Base-by-base conservation (phyloP, 805 yeast species). In the Ascoidea rubescens region DNA sequence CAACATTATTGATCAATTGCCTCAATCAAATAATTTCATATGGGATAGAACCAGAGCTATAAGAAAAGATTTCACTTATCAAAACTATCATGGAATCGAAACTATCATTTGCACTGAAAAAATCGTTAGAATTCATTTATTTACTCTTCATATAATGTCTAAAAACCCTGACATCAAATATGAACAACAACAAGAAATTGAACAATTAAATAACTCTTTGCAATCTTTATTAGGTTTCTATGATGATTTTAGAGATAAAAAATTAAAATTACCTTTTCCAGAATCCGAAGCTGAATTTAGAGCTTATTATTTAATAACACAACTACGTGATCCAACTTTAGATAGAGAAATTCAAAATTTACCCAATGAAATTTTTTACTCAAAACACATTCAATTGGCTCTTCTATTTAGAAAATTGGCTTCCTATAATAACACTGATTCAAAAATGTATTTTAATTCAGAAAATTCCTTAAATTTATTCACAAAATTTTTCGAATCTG, bases 31-130 rank as follows among this genome's bases (percentile, higher is more conserved):
- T 60, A 78, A 96, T 0, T 91, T 93, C 59, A 67, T 93, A 6
- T 95, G 99, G 99, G 98, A 93, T 66, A 76, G 99, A 66, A 93
- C 97, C 21, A 76, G 99, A 58, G 88, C 97, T 0, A 90, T 93
- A 47, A 76, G 99, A 62, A 98, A 93, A 65, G 99, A 93, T 65
- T 93, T 93, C 66, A 90, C 97, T 0, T 90, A 87, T 62, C 99
- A 93, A 63, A 91, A 91, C 64, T 91, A 82, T 60, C 82, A 82
- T 46, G 99, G 98, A 0, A 86, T 90, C 1, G 98, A 93, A 63
- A 95, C 97, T 1, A 78, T 91, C 7, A 91, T 84, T 58, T 93
- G 98, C 65, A 87, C 87, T 60, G 99, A 93, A 65, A 71, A 83
- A 51, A 93, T 93, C 58, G 96, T 89, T 5, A 71, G 99, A 52